These are phyloP conservation scores for Abrus precatorius DNA, from an alignment of 306 rosid genomes.

Conservation along the genomic window DNA sequence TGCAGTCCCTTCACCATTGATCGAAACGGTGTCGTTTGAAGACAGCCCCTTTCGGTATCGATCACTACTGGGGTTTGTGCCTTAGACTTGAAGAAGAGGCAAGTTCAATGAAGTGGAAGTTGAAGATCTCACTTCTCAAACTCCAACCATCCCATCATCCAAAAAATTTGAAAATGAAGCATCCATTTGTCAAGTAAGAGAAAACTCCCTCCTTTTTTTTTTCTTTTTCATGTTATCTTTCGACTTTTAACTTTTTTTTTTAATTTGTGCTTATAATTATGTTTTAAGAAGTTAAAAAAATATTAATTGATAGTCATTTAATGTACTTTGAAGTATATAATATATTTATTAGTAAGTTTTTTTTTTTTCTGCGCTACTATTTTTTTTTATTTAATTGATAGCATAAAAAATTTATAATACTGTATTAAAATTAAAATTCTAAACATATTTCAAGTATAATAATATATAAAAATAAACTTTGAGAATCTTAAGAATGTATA, in stretches of 20 bases:
- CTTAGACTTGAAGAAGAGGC: conserved; percentile 17
- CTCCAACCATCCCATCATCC: neutral
- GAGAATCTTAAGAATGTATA: no score
- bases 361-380: no score
- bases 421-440: no score
- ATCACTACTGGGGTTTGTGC: neutral
- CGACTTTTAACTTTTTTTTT: neutral
- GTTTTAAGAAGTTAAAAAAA: no score
- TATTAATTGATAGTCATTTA: no score
- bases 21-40: conserved; percentile 48
- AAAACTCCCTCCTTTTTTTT: conserved; percentile 5
- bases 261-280: neutral
- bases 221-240: neutral
- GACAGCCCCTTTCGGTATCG: neutral
- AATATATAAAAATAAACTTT: no score
- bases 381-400: no score
- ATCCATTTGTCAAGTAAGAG: neutral
- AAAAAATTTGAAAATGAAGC: conserved; percentile 22
- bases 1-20: conserved; percentile 80
- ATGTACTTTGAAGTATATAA: no score
- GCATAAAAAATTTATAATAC: no score
- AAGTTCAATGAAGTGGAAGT: neutral
- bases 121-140: neutral
- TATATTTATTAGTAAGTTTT: no score
- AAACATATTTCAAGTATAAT: no score